Base-by-base conservation (phyloP, 139 green algal genomes). In the Chlorella sorokiniana region DNA sequence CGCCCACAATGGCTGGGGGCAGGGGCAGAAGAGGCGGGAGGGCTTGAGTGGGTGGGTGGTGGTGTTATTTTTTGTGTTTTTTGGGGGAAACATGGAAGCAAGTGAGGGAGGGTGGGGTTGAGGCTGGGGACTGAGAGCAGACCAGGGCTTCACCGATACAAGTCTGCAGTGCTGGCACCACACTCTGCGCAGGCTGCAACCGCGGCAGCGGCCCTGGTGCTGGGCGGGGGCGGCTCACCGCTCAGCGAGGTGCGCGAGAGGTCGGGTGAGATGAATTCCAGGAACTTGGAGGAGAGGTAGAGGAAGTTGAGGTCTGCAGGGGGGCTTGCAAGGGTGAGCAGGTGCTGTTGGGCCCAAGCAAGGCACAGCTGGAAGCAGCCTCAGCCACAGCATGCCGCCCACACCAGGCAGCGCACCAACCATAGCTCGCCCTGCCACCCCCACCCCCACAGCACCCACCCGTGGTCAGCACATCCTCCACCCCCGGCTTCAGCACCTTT, bases 401-500 rank as follows among this genome's bases (percentile, higher is more conserved):
- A 68, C 23, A n/a, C 10, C 61, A 44, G 10, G 20, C 35, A 71
- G 29, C 64, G 29, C 64, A 71, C n/a, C 64, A 9, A 27, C 31
- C 35, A 45, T n/a, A 42, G 29, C 18, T 6, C 56, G 22, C 23
- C 56, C 23, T 31, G 23, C 56, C 16, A 65, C 56, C 56, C 29
- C 56, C 56, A 65, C 18, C 56, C 29, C 23, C 56, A 6, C 56
- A n/a, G 23, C 51, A 22, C 44, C 42, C 29, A 84, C 79, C 79
- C 42, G 93, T 90, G 1, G 75, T 87, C 27, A 99, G 86, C 25
- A 95, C 82, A 59, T 98, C 95, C 84, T 98, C 94, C 25, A 98
- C 95, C 14, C 94, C 95, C 6, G 97, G 96, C 85, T 98, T 98
- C 33, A 98, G 86, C 35, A 99, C 94, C 84, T 97, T 97, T 76